A percentile compares a stretch with the other conserved stretches of the same genome.
Evolutionary conservation across 2,329 filamentous ascomycete species (phyloP).

Genomic region (Neurospora sp.): DNA sequence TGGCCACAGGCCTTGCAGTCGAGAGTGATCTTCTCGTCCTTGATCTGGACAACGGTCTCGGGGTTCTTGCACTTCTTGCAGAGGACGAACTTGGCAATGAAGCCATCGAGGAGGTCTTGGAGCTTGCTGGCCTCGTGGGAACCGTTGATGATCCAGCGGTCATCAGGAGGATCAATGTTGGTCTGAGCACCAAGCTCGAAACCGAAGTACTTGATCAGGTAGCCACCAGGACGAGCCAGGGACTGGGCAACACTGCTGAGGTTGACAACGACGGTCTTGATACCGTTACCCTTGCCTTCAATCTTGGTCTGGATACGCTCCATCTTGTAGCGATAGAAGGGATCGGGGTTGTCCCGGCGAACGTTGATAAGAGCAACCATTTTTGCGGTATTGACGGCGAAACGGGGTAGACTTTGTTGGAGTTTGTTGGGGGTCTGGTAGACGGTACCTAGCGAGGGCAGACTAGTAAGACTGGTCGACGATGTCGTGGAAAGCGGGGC

Average conservation of each 20-base stretch:
- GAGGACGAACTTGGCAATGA: constrained; percentile 97
- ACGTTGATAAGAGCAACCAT: constrained; percentile 95
- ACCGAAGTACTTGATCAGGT: constrained; percentile 99
- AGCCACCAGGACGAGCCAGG: constrained; percentile 81
- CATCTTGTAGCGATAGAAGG: constrained; percentile 99
- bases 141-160: constrained; percentile 99
- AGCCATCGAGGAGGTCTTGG: constrained; percentile 95
- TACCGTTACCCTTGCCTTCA: constrained; percentile 98
- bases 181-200: constrained; percentile 98
- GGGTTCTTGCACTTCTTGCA: constrained; percentile 99
- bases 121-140: constrained; percentile 91
- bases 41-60: constrained; percentile 92
- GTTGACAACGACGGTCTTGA: constrained; percentile 98
- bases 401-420: constrained; percentile 7
- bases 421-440: constrained; percentile 8
- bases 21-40: constrained; percentile 81
- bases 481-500: constrained; percentile 28
- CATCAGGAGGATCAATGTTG: constrained; percentile 92
- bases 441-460: constrained; percentile 1
- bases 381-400: constrained; percentile 40
- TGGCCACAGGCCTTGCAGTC: constrained; percentile 99
- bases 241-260: constrained; percentile 87
- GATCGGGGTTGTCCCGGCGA: constrained; percentile 93
- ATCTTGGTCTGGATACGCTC: constrained; percentile 98
- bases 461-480: constrained; percentile 18